Evolutionary conservation across 164 flowering plant species (phyloP), one percentile per base, ranked within the genome.

Genomic region (Macadamia tetraphylla): DNA sequence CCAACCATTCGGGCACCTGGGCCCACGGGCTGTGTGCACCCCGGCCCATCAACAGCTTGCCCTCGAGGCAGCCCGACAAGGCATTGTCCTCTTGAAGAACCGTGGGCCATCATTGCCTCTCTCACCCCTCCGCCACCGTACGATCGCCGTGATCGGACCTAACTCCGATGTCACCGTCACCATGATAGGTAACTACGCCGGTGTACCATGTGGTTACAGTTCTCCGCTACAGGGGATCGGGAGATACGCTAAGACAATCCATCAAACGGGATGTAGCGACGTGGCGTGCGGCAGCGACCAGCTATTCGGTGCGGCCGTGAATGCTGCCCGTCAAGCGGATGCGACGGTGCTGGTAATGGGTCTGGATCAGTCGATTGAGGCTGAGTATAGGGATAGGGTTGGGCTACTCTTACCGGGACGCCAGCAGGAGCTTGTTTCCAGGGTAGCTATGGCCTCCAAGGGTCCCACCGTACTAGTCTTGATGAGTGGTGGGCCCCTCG

Each of bases 401-500:
- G 82, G 83, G 17, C 81, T 94, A 0, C 81, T 87, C 51, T 75
- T 94, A 11, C 99, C 99, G 0, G 99, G 99, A 1, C 84, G 68
- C 55, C 98, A 94, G 70, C 88, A 85, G 59, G 91, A 90, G 65
- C 92, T 94, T 9, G 76, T 94, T 0, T 74, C 85, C 1, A 80
- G 80, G 70, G 89, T 92, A 1, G 84, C 97, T 1, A 65, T 18
- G 49, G 96, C 94, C 55, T 83, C 97, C 0, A 85, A 64, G 46
- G 97, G 97, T 12, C 97, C 99, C 2, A 79, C 80, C 0, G 63
- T 92, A 0, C 68, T 94, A 72, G 96, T 92, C 60, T 66, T 94
- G 62, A 88, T 92, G 99, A 79, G 86, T 12, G 99, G 97, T 11
- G 99, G 99, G 15, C 92, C 97, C 2, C 62, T 94, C 3, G 99